Base-by-base conservation (phyloP, 345 rosid species). In the Carallia brachiata region DNA sequence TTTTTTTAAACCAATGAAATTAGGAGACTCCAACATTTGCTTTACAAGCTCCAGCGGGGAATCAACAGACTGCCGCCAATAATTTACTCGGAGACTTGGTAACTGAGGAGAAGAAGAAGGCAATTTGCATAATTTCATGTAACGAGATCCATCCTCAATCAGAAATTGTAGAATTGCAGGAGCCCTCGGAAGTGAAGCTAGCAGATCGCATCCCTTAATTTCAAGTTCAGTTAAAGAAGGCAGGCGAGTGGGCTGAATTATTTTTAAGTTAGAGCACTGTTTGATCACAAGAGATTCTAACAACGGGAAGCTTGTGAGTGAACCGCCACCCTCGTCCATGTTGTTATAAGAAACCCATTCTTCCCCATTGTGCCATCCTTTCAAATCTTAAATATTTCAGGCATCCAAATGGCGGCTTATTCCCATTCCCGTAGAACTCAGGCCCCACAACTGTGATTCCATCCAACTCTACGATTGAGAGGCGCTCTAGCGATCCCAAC, bases 331-430 rank as follows among this genome's bases (percentile, higher is more conserved):
- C 23, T 23, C 23, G 23, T 16, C 1, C 3, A 4, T 16, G 0
- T 44, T 4, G 10, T 44, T 1, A 3, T 44, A 44, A 47, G 74
- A 60, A 50, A 36, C 52, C 88, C 85, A 82, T 37, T 73, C 80
- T 48, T 67, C 31, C 31, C 84, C 67, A 78, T 50, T 68, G 58
- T 0, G 69, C 72, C 78, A 82, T 47, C 30, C 66, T 58, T 48
- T 73, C 70, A 65, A 82, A 69, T 28, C 10, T 32, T 72, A 84
- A 73, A 6, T 18, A 65, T 37, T 77, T 54, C 12, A 84, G 80
- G 5, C 77, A 84, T 61, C 32, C 34, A 74, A 84, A 84, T 47
- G 84, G 70, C 32, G 52, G 36, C 70, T 12, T 5, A 48, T 16
- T 13, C 15, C 23, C 0, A 6, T 13, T 16, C 3, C 71, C 63